Percentiles rank a stretch among this genome's conserved stretches.
phyloP scores from a whole-genome alignment of 768 basidiomycete genomes.

The Asterophora lycoperdoides region DNA sequence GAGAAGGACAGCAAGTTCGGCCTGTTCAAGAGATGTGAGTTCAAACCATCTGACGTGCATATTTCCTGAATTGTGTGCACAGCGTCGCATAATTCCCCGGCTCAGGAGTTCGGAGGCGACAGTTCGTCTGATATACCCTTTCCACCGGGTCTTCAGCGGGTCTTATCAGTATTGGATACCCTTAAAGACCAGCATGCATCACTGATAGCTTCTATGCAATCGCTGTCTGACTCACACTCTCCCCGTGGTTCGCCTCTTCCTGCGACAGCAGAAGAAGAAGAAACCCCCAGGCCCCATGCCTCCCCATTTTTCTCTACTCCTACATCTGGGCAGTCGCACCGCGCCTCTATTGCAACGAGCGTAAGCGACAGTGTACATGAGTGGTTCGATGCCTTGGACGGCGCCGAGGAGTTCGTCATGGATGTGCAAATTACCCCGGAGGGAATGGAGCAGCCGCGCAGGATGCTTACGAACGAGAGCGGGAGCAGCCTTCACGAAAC shows the following conservation, averaged over 20 bases:
- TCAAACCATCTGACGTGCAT: conserved; percentile 1
- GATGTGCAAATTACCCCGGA: conserved; percentile 40
- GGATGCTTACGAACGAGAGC: conserved; percentile 36
- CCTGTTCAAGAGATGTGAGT: conserved; percentile 59
- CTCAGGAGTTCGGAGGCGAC: conserved; percentile 19
- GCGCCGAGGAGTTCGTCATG: conserved; percentile 67
- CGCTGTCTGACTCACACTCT: conserved; percentile 27
- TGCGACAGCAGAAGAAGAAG: conserved; percentile 46
- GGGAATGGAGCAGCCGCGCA: conserved; percentile 35
- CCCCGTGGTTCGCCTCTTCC: conserved; percentile 37
- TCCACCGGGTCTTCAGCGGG: conserved; percentile 34
- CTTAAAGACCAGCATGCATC: conserved; percentile 59
- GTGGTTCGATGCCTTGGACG: conserved; percentile 79
- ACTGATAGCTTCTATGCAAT: conserved; percentile 41
- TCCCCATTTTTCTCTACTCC: conserved; percentile 24
- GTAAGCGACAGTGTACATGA: conserved; percentile 51
- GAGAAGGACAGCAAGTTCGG: conserved; percentile 56
- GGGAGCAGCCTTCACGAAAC: conserved; percentile 36
- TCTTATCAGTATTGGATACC: conserved; percentile 43
- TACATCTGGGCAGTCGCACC: conserved; percentile 33
- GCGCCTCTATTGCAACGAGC: conserved; percentile 45
- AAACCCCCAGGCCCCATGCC: conserved; percentile 11
- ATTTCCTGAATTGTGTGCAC: not conserved
- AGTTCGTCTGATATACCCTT: conserved; percentile 3
- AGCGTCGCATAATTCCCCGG: conserved; percentile 23